phyloP scores from a whole-genome alignment of 306 rosid species.

The Medicago arabica region DNA sequence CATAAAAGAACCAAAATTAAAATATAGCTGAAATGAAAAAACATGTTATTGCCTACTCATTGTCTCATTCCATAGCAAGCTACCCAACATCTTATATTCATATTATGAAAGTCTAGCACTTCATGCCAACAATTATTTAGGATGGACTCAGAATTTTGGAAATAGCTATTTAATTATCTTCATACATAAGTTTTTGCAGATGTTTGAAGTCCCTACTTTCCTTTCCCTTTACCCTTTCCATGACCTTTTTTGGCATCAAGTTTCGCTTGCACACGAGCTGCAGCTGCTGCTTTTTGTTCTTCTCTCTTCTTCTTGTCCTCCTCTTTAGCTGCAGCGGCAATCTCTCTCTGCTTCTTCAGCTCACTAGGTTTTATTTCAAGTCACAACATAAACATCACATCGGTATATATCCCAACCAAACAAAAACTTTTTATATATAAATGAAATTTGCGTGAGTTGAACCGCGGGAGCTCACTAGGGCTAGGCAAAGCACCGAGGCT shows the following conservation, averaged over 20 bases:
- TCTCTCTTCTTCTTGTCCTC: conserved; percentile 92
- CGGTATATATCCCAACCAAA: neutral
- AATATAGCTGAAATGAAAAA: conserved; percentile 5
- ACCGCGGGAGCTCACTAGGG: neutral
- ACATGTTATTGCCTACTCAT: neutral
- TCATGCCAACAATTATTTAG: conserved; percentile 15
- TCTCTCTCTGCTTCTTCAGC: conserved; percentile 94
- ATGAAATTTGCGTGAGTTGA: neutral
- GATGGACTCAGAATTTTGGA: neutral
- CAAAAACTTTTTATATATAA: neutral
- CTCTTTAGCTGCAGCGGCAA: conserved; percentile 82
- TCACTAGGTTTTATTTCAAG: conserved; percentile 55
- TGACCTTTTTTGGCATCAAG: conserved; percentile 83
- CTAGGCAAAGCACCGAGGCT: neutral
- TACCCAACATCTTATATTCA: conserved; percentile 1
- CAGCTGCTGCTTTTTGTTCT: conserved; percentile 92
- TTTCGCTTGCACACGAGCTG: conserved; percentile 94
- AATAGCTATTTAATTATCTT: neutral
- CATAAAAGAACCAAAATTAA: neutral
- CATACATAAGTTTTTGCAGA: conserved; percentile 20
- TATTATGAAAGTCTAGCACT: neutral
- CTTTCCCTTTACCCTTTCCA: conserved; percentile 94
- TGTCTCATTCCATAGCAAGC: neutral
- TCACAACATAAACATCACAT: conserved; percentile 33
- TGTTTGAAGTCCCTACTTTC: conserved; percentile 51